Percentiles rank a stretch among this genome's conserved stretches.
Conservation (phyloP, 2,329 filamentous ascomycete species). For the Shiraia sp. region DNA sequence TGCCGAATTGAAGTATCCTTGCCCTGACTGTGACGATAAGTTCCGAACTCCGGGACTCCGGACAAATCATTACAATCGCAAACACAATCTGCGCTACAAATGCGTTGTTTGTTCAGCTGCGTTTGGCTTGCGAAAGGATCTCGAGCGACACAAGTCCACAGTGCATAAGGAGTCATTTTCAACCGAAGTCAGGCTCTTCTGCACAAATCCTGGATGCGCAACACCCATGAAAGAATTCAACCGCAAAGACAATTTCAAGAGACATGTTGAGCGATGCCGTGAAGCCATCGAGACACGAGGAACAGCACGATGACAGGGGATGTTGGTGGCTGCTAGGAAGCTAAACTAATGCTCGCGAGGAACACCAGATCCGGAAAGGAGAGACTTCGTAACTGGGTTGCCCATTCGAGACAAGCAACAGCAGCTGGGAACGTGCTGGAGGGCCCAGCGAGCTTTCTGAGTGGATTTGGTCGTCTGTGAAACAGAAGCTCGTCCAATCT, state of each 20-base stretch:
- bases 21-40: background rate
- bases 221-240: slow-evolving; percentile 1
- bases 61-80: slow-evolving; percentile 3
- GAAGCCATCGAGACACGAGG: background rate
- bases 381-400: too few relatives aligned
- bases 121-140: slow-evolving; percentile 6
- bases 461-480: too few relatives aligned
- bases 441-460: too few relatives aligned
- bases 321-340: too few relatives aligned
- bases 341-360: too few relatives aligned
- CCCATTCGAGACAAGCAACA: too few relatives aligned
- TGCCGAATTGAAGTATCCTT: background rate
- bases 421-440: too few relatives aligned
- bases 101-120: background rate
- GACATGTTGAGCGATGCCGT: slow-evolving; percentile 1
- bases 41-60: slow-evolving; percentile 1
- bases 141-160: slow-evolving; percentile 3
- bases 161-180: background rate
- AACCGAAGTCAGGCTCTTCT: background rate
- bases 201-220: slow-evolving; percentile 1
- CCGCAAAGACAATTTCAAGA: slow-evolving; percentile 4
- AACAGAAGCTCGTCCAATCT: too few relatives aligned
- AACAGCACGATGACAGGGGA: background rate
- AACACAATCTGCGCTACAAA: slow-evolving; percentile 3
- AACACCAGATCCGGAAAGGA: too few relatives aligned